Percentiles rank a stretch among this genome's conserved stretches.
phyloP scores from a whole-genome alignment of 768 basidiomycete genomes.

The Cantharellus anzutake region DNA sequence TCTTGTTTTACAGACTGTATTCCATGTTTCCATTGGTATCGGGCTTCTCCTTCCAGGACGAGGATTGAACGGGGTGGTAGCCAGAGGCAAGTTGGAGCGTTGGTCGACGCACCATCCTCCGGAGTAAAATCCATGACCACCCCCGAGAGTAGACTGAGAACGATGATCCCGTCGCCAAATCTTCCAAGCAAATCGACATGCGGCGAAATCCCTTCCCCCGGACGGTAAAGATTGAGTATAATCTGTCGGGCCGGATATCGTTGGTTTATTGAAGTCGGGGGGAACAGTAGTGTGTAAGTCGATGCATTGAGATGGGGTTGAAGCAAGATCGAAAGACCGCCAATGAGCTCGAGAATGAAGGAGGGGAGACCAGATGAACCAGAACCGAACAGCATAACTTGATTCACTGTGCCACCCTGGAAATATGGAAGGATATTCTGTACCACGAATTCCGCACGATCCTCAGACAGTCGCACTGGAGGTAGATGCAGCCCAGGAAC shows the following conservation, averaged over 20 bases:
- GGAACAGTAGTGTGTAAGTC: conserved; percentile 43
- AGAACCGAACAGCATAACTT: conserved; percentile 75
- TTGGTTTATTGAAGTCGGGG: conserved; percentile 19
- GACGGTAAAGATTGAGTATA: conserved; percentile 76
- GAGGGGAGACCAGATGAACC: conserved; percentile 29
- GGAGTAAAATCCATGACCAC: conserved; percentile 58
- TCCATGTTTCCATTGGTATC: conserved; percentile 79
- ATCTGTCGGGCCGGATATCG: conserved; percentile 44
- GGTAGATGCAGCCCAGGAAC: neutral
- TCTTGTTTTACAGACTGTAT: conserved; percentile 49
- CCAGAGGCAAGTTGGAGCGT: conserved; percentile 25
- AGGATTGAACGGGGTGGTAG: conserved; percentile 61
- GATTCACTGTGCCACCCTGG: conserved; percentile 27
- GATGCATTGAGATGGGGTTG: conserved; percentile 28
- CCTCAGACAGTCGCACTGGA: neutral
- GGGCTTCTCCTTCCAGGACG: conserved; percentile 59
- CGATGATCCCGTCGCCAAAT: conserved; percentile 80
- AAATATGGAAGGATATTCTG: conserved; percentile 10
- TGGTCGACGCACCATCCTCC: neutral
- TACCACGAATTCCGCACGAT: neutral
- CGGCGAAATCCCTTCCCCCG: conserved; percentile 75
- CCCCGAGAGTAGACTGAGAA: conserved; percentile 63
- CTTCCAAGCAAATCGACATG: conserved; percentile 75
- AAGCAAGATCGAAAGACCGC: conserved; percentile 29
- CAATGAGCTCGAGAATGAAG: conserved; percentile 34